These are phyloP conservation scores for Malania oleifera DNA, from an alignment of 164 flowering plant genomes.

Conservation along the genomic window DNA sequence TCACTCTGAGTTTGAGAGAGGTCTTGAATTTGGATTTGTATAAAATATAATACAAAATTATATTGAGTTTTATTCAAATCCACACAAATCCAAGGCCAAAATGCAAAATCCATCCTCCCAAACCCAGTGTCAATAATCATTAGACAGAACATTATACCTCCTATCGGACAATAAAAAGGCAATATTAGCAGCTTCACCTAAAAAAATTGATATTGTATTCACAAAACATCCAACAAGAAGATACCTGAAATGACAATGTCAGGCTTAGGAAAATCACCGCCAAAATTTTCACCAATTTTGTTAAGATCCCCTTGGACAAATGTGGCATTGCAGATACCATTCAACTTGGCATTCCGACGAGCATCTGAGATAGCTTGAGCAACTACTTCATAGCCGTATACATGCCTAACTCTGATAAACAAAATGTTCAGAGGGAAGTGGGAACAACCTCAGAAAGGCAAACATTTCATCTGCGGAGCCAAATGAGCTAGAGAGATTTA, in stretches of 20 bases:
- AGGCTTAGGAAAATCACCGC: constrained; percentile 73
- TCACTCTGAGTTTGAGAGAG: too few species aligned
- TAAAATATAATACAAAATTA: too few species aligned
- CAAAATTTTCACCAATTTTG: constrained; percentile 73
- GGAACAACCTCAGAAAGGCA: not conserved
- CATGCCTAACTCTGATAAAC: constrained; percentile 63
- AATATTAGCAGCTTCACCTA: too few species aligned
- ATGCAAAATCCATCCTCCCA: too few species aligned
- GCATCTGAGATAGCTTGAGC: constrained; percentile 90
- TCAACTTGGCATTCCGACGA: constrained; percentile 65
- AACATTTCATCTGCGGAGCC: not conserved
- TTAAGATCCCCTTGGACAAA: constrained; percentile 96
- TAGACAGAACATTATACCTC: too few species aligned
- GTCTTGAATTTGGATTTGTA: too few species aligned
- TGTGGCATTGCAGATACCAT: constrained; percentile 79
- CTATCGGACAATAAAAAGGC: too few species aligned
- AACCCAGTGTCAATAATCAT: too few species aligned
- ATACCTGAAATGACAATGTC: constrained; percentile 90
- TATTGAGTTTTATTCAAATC: too few species aligned
- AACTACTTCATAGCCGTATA: constrained; percentile 93
- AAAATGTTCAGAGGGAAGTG: constrained; percentile 7
- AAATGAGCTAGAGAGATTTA: constrained; percentile 16
- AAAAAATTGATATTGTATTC: too few species aligned
- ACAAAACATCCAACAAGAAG: constrained; percentile 5
- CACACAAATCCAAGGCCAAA: too few species aligned